These are phyloP conservation scores for Omphalotus olearius DNA, from an alignment of 1,284 basidiomycete species.

Conservation along the genomic window DNA sequence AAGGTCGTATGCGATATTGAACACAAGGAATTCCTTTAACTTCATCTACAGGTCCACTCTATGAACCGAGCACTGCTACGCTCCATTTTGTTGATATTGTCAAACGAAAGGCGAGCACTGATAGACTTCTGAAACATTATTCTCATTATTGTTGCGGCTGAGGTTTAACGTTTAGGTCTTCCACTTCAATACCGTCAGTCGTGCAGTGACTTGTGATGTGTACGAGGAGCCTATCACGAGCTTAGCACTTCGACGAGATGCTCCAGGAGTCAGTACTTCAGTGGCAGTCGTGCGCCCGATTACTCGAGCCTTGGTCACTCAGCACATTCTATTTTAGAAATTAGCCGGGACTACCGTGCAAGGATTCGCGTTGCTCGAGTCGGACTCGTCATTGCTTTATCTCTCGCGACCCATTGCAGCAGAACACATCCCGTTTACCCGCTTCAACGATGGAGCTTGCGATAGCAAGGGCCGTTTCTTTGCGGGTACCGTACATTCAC, in stretches of 20 bases:
- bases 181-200: constrained; percentile 42
- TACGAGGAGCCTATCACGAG: constrained; percentile 52
- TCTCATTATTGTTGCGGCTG: too few species aligned
- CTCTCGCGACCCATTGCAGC: constrained; percentile 44
- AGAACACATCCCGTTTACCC: constrained; percentile 36
- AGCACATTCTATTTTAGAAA: constrained; percentile 27
- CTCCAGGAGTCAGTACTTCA: constrained; percentile 37
- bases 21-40: not conserved
- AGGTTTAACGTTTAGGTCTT: constrained; percentile 40
- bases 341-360: constrained; percentile 50
- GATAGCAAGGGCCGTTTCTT: constrained; percentile 61
- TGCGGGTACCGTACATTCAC: constrained; percentile 55
- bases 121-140: not conserved
- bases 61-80: constrained; percentile 45
- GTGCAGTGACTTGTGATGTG: constrained; percentile 38
- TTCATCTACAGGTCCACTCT: constrained; percentile 47
- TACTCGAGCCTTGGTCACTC: not conserved
- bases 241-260: constrained; percentile 43
- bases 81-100: constrained; percentile 69
- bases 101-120: constrained; percentile 42
- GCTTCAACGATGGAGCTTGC: constrained; percentile 71
- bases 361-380: constrained; percentile 39
- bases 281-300: not conserved
- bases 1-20: constrained; percentile 39
- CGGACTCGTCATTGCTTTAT: constrained; percentile 37